A percentile compares a stretch with the other conserved stretches of the same genome.
Conservation (phyloP, 768 basidiomycete species). For the Tylopilus plumbeoviolaceoides region DNA sequence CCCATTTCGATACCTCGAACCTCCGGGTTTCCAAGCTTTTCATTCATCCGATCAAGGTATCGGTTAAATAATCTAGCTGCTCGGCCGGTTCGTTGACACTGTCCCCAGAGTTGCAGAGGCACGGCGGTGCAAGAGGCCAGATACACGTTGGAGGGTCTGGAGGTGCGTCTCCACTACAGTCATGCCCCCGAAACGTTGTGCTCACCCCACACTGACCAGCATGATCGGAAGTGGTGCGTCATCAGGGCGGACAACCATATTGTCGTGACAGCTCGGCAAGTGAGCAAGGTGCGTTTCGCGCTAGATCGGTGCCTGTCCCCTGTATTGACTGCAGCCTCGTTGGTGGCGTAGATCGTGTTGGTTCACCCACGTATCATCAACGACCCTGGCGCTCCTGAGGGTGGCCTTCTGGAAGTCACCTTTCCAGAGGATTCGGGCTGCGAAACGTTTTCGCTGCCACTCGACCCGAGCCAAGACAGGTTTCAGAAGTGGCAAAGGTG, state of each 20-base stretch:
- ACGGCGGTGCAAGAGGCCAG: slow-evolving; percentile 52
- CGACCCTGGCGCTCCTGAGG: slow-evolving; percentile 42
- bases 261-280: slow-evolving; percentile 66
- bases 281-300: slow-evolving; percentile 44
- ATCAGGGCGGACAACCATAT: slow-evolving; percentile 49
- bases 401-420: slow-evolving; percentile 47
- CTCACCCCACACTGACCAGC: slow-evolving; percentile 35
- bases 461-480: slow-evolving; percentile 47
- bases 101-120: slow-evolving; percentile 67
- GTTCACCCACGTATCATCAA: slow-evolving; percentile 52
- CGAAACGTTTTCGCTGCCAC: slow-evolving; percentile 54
- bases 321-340: background rate
- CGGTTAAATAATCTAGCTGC: background rate
- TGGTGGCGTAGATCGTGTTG: slow-evolving; percentile 54
- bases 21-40: slow-evolving; percentile 52
- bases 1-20: slow-evolving; percentile 29
- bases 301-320: background rate
- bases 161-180: slow-evolving; percentile 39
- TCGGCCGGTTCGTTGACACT: background rate
- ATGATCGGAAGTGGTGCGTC: slow-evolving; percentile 71
- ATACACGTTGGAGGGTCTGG: slow-evolving; percentile 61
- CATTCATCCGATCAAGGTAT: slow-evolving; percentile 65
- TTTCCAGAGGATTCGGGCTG: slow-evolving; percentile 61
- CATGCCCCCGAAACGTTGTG: background rate
- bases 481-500: slow-evolving; percentile 57